These are phyloP conservation scores for Penicillium crustosum DNA, from an alignment of 2,329 filamentous ascomycete genomes.

Conservation along the genomic window DNA sequence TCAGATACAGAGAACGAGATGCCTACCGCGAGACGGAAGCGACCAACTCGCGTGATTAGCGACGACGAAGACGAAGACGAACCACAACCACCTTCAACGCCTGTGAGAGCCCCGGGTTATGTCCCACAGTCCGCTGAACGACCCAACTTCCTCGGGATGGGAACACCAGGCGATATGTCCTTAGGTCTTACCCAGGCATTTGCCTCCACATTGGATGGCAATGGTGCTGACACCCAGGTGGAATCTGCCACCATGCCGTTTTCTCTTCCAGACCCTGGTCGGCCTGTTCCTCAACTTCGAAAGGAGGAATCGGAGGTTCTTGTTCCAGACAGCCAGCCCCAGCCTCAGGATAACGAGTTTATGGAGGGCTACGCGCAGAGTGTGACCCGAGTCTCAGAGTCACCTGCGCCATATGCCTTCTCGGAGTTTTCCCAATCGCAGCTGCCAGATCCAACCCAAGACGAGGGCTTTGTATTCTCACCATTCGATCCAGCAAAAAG, in stretches of 20 bases:
- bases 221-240: conserved; percentile 46
- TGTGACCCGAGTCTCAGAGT: conserved; percentile 38
- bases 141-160: conserved; percentile 67
- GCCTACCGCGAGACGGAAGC: conserved; percentile 54
- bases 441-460: conserved; percentile 75
- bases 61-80: conserved; percentile 64
- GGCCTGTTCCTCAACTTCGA: conserved; percentile 60
- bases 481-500: conserved; percentile 67
- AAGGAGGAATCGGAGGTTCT: conserved; percentile 64
- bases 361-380: conserved; percentile 39
- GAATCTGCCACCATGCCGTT: conserved; percentile 52
- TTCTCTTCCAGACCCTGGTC: conserved; percentile 51
- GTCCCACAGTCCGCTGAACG: conserved; percentile 36
- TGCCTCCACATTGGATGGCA: conserved; percentile 78
- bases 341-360: conserved; percentile 46
- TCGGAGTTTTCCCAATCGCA: conserved; percentile 72
- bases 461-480: conserved; percentile 71
- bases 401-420: conserved; percentile 37
- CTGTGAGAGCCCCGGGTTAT: conserved; percentile 31
- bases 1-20: conserved; percentile 47
- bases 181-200: conserved; percentile 87
- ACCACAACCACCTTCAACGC: conserved; percentile 34
- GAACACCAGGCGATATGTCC: conserved; percentile 47
- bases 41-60: conserved; percentile 59
- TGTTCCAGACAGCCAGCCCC: conserved; percentile 58